Evolutionary conservation across 305 asterid species (phyloP).

Genomic region (Fraxinus sp.): DNA sequence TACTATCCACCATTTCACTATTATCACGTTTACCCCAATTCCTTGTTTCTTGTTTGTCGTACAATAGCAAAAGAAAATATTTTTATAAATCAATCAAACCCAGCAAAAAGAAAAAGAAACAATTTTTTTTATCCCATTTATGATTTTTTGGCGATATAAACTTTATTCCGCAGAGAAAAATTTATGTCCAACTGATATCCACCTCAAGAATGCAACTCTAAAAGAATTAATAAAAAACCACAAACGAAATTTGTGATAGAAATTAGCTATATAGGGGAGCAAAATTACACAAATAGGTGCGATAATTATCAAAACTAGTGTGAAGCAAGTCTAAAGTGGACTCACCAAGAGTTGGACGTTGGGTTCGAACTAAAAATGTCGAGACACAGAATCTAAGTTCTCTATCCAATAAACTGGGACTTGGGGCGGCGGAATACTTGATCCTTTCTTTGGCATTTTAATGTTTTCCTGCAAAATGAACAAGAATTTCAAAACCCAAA

Average conservation of each 20-base stretch:
- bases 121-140: not conserved
- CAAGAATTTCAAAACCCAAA: not conserved
- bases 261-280: not conserved
- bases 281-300: slow-evolving; percentile 8
- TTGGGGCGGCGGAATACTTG: slow-evolving; percentile 27
- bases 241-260: not conserved
- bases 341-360: slow-evolving; percentile 73
- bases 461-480: slow-evolving; percentile 45
- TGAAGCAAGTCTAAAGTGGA: slow-evolving; percentile 7
- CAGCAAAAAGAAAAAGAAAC: not conserved
- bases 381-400: slow-evolving; percentile 66
- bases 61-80: not conserved
- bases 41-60: not conserved
- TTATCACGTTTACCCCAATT: not conserved
- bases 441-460: slow-evolving; percentile 46
- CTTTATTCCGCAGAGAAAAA: not conserved
- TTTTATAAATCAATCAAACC: not conserved
- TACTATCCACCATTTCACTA: not conserved
- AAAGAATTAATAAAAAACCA: not conserved
- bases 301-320: slow-evolving; percentile 5
- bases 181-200: not conserved
- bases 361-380: slow-evolving; percentile 62
- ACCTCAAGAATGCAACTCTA: not conserved
- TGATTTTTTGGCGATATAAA: not conserved
- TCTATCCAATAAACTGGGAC: slow-evolving; percentile 73